A percentile compares a stretch with the other conserved stretches of the same genome.
Conservation (phyloP, 306 rosid species). For the Lotus japonicus region DNA sequence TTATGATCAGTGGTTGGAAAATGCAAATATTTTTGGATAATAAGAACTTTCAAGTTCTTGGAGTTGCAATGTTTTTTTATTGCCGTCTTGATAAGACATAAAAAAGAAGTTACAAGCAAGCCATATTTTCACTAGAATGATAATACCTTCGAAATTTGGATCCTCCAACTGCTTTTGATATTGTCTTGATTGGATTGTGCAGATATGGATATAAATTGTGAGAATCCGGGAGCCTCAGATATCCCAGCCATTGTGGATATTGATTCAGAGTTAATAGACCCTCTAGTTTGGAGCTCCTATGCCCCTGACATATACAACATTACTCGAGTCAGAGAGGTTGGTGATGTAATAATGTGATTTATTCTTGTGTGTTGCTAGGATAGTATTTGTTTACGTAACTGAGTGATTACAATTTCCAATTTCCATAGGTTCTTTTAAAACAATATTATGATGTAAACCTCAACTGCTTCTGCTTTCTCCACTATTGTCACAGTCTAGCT, state of each 20-base stretch:
- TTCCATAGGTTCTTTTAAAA: neutral
- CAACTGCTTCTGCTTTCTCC: conserved; percentile 15
- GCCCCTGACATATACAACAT: conserved; percentile 63
- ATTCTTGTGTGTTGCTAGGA: neutral
- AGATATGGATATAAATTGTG: conserved; percentile 39
- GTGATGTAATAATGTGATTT: conserved; percentile 22
- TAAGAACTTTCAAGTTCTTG: neutral
- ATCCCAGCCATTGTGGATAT: conserved; percentile 38
- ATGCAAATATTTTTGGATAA: too few species aligned
- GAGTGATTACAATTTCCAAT: neutral
- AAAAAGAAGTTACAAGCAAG: neutral
- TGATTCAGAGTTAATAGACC: conserved; percentile 52
- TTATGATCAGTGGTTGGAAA: neutral
- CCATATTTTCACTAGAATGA: neutral
- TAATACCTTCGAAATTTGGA: neutral
- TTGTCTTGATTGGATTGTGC: conserved; percentile 30
- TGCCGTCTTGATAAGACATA: too few species aligned
- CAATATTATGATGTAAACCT: neutral
- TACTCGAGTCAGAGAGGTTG: conserved; percentile 62
- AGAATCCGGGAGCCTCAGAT: conserved; percentile 36
- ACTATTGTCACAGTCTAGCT: neutral
- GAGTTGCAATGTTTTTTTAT: neutral
- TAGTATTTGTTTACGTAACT: neutral
- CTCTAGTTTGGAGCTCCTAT: conserved; percentile 63
- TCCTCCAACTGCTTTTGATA: neutral